Evolutionary conservation across 1,139 yeast species (phyloP).

Genomic region (Kluyveromyces marxianus): DNA sequence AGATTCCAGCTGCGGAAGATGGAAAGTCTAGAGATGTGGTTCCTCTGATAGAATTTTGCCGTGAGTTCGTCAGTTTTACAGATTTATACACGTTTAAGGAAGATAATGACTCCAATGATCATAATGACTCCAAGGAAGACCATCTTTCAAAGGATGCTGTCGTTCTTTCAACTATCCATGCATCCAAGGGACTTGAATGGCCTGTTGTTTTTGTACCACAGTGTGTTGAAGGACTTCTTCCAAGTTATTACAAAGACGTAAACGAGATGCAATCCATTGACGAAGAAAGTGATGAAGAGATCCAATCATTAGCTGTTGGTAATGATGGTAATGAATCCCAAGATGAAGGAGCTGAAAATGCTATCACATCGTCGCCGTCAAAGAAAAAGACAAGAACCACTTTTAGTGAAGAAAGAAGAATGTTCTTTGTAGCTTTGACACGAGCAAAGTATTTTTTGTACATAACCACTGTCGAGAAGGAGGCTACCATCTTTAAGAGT

Average conservation of each 20-base stretch:
- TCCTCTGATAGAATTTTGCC: slow-evolving; percentile 31
- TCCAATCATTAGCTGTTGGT: slow-evolving; percentile 19
- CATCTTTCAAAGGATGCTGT: slow-evolving; percentile 19
- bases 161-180: slow-evolving; percentile 73
- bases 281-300: slow-evolving; percentile 41
- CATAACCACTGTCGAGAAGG: slow-evolving; percentile 26
- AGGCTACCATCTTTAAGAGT: slow-evolving; percentile 23
- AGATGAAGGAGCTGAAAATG: slow-evolving; percentile 7
- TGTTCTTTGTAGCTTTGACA: slow-evolving; percentile 82
- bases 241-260: slow-evolving; percentile 40
- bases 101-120: slow-evolving; percentile 7
- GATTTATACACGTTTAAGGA: slow-evolving; percentile 42
- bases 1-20: slow-evolving; percentile 20
- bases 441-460: slow-evolving; percentile 57
- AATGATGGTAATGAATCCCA: background rate
- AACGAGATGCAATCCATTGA: slow-evolving; percentile 29
- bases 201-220: slow-evolving; percentile 81
- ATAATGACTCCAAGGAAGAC: slow-evolving; percentile 13
- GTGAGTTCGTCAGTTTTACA: slow-evolving; percentile 51
- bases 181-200: slow-evolving; percentile 94
- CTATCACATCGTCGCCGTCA: slow-evolving; percentile 14
- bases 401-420: slow-evolving; percentile 69
- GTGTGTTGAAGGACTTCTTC: slow-evolving; percentile 52
- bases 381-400: slow-evolving; percentile 17
- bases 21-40: slow-evolving; percentile 8